phyloP scores from a whole-genome alignment of 768 basidiomycete genomes.

The Mycena vulgaris region DNA sequence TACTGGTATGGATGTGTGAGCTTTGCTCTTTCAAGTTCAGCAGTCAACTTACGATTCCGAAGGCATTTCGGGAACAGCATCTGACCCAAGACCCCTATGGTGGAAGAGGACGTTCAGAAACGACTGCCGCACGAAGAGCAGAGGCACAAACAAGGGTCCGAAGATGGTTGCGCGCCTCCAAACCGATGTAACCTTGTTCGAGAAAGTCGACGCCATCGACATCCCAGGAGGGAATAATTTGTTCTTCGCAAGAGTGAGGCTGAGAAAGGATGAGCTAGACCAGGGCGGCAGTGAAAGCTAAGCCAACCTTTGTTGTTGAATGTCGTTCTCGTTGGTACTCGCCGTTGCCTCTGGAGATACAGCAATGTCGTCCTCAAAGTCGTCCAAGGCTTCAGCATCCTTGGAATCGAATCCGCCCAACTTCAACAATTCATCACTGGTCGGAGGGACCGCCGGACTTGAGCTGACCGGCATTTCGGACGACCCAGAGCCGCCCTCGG shows the following conservation, averaged over 20 bases:
- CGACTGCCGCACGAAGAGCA: constrained; percentile 17
- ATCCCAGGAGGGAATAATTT: constrained; percentile 62
- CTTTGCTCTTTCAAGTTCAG: not conserved
- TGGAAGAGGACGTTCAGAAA: constrained; percentile 27
- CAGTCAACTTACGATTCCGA: constrained; percentile 49
- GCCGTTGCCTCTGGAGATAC: constrained; percentile 27
- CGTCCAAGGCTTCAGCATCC: constrained; percentile 61
- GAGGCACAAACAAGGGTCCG: constrained; percentile 69
- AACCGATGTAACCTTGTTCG: constrained; percentile 28
- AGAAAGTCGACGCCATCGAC: constrained; percentile 36
- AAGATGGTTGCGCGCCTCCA: constrained; percentile 77
- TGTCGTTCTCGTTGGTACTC: constrained; percentile 16
- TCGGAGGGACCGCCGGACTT: constrained; percentile 46
- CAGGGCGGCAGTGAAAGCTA: not conserved
- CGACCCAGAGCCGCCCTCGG: constrained; percentile 30
- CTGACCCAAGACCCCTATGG: constrained; percentile 55
- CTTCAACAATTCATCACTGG: constrained; percentile 63
- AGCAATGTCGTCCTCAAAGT: constrained; percentile 69
- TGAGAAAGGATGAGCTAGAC: constrained; percentile 38
- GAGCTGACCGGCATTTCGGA: constrained; percentile 25
- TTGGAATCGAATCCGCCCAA: constrained; percentile 62
- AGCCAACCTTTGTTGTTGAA: constrained; percentile 47
- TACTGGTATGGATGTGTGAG: constrained; percentile 15
- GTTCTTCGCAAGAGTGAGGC: constrained; percentile 61
- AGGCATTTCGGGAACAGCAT: constrained; percentile 33